Evolutionary conservation across 1,284 basidiomycete species (phyloP), one percentile per base, ranked within the genome.

Genomic region (Omphalotus olearius): DNA sequence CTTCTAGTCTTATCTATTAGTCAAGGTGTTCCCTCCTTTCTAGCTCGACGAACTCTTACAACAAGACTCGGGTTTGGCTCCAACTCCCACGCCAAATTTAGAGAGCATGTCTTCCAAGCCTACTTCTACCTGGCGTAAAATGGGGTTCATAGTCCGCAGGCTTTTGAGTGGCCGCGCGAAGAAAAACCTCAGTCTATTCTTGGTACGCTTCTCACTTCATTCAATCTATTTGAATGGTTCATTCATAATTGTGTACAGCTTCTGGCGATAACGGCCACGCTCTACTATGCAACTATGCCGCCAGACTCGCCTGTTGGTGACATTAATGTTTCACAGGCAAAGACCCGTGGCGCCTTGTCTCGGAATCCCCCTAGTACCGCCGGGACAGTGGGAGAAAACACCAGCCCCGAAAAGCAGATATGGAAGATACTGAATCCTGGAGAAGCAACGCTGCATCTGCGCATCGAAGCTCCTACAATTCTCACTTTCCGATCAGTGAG

Each of bases 351-450:
- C 44, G 74, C 71, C 37, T 67, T 73, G 47, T 66, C 64, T 47
- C 72, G 64, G 56, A 66, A 59, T 50, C 64, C 54, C 48, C 59
- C 55, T 40, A 66, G 54, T 51, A 36, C 50, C 30, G 49, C 55
- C n/a, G 54, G 63, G 58, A 45, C 53, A 58, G 40, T 61, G 50
- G 28, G 64, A 55, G 63, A 64, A 56, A 60, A 67, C 45, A 56
- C 71, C 23, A 72, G 79, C 40, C 75, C 80, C 13, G 79, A 83
- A n/a, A 76, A 72, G 69, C 71, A 76, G 40, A 74, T 94, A 33
- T 98, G 94, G 94, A 83, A 83, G 49, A 72, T 81, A 0, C 69
- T 97, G 39, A 96, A 95, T 62, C 91, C 92, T 1, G 66, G 69
- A 1, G 82, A 85, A 50, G 78, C 83, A 49, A 66, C 78, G 1